Evolutionary conservation across 805 yeast genomes (phyloP), one percentile per base, ranked within the genome.

Genomic region (Candida insectorum): DNA sequence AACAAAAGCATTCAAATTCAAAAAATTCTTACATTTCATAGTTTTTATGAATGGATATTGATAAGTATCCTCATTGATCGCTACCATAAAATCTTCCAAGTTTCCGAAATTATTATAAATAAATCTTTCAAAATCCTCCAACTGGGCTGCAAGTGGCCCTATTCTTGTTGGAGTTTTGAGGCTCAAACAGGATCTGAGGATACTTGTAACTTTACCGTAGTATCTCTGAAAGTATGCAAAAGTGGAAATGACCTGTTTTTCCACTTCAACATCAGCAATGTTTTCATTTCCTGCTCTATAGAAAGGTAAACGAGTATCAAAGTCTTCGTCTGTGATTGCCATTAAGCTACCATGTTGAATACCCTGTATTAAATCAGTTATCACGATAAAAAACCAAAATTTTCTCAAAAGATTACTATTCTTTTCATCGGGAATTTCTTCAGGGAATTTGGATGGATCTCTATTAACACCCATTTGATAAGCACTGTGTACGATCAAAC

Each of bases 391-490:
- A 28, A 47, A 55, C 72, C 72, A 65, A 5, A 62, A 53, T 33
- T 65, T 65, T 32, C 72, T 43, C 24, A 54, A 36, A 19, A 64
- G 33, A 34, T 60, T 54, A 45, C 49, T 40, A 4, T 28, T 23
- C 20, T 43, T 45, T 18, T 47, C 56, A 36, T 54, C 54, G 10
- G 45, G 38, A 8, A 42, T 39, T 35, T 56, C 54, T 43, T 33
- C 46, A 37, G 53, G 24, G 44, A 76, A 75, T 24, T 62, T 61
- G 28, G 65, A 69, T 1, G 88, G 87, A 41, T 82, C 88, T 48
- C 88, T 62, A 49, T 82, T 81, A 12, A 81, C 43, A 0, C 87
- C 89, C 43, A 81, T 69, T 15, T 79, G 70, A 36, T 75, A 69
- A 0, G 81, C 85, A 79, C 80, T 77, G 44, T 79, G 85, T 9